These are phyloP conservation scores for Madurella fahalii DNA, from an alignment of 2,329 filamentous ascomycete genomes.

Conservation along the genomic window DNA sequence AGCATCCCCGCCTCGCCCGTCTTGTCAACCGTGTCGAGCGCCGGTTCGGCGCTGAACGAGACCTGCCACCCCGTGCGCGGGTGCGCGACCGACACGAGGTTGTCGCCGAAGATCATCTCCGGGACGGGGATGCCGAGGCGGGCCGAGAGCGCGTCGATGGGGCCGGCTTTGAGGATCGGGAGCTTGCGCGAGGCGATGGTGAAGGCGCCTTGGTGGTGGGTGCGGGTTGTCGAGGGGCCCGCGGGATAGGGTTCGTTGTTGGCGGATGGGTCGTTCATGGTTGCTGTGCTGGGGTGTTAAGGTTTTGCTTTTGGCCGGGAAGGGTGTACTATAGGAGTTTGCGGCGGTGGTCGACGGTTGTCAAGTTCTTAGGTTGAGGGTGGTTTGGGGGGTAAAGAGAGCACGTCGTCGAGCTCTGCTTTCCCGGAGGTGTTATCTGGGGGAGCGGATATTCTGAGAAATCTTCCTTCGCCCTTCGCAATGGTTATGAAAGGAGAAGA, in stretches of 20 bases:
- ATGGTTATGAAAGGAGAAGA: no score
- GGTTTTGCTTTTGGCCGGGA: no score
- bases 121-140: constrained; percentile 81
- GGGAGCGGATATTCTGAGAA: no score
- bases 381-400: no score
- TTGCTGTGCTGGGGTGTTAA: no score
- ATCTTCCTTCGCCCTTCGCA: no score
- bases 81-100: constrained; percentile 73
- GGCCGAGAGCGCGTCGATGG: constrained; percentile 80
- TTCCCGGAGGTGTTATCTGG: no score
- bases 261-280: background rate
- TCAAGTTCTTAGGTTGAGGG: no score
- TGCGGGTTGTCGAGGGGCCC: constrained; percentile 51
- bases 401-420: no score
- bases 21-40: constrained; percentile 89
- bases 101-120: constrained; percentile 99
- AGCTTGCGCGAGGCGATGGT: constrained; percentile 79
- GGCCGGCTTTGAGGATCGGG: constrained; percentile 86
- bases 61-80: constrained; percentile 71
- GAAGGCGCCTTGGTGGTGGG: constrained; percentile 62
- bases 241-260: constrained; percentile 36
- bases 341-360: no score
- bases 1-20: constrained; percentile 78
- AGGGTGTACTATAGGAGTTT: no score
- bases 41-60: constrained; percentile 79